Percentiles rank a stretch among this genome's conserved stretches.
Evolutionary conservation across 345 rosid species (phyloP).

Genomic region (Dovyalis caffra): DNA sequence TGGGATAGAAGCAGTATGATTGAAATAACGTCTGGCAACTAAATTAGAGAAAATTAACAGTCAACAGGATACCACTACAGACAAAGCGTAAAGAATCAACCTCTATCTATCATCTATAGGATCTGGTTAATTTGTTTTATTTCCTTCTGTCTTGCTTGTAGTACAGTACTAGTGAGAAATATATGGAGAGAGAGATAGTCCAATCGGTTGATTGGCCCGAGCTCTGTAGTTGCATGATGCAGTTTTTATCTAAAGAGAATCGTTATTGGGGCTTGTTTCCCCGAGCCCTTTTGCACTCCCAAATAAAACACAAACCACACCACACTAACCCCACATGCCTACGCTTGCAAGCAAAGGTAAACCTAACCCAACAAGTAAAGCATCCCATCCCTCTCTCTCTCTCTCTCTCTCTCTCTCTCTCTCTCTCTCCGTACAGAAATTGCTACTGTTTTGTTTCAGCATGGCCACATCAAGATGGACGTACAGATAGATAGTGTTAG

Average conservation of each 20-base stretch:
- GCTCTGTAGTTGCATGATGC: background rate
- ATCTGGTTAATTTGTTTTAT: background rate
- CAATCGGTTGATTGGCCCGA: background rate
- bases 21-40: background rate
- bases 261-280: background rate
- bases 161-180: background rate
- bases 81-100: background rate
- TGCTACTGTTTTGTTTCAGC: background rate
- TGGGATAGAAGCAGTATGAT: too few species aligned
- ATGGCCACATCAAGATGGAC: background rate
- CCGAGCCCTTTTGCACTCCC: too few species aligned
- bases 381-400: background rate
- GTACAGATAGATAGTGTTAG: background rate
- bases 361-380: slow-evolving; percentile 14
- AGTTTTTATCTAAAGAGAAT: background rate
- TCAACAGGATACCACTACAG: background rate
- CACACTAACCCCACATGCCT: background rate
- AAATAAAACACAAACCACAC: too few species aligned
- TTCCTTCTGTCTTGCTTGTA: background rate
- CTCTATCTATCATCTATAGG: too few species aligned
- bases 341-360: slow-evolving; percentile 25
- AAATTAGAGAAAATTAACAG: too few species aligned
- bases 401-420: background rate
- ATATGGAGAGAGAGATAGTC: background rate
- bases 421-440: background rate